Conservation (phyloP, 352 stramenopile species). For the Globisporangium middletonii region DNA sequence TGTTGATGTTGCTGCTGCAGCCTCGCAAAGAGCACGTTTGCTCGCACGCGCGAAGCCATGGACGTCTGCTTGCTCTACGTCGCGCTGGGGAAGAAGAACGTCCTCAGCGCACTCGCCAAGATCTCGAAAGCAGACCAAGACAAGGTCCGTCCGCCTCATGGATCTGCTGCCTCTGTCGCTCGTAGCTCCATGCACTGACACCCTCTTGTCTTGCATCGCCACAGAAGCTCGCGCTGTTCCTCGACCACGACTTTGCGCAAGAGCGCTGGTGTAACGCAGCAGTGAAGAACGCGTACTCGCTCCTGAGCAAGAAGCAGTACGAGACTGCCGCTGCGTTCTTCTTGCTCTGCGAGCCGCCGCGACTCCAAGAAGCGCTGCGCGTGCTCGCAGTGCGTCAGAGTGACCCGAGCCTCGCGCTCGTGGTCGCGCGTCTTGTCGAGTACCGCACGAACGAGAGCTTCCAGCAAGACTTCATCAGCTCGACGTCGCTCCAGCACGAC, state of each 20-base stretch:
- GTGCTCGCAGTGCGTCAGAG: constrained; percentile 82
- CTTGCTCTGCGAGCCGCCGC: constrained; percentile 88
- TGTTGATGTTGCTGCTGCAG: constrained; percentile 14
- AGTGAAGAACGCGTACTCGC: constrained; percentile 94
- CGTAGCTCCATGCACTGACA: no score
- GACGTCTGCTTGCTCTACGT: constrained; percentile 70
- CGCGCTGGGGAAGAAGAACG: constrained; percentile 74
- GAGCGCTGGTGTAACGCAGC: constrained; percentile 83
- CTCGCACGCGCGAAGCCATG: constrained; percentile 64
- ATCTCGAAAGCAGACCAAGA: constrained; percentile 64
- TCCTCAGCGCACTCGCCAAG: constrained; percentile 67
- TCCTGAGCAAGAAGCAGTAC: constrained; percentile 93
- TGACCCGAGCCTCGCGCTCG: constrained; percentile 87
- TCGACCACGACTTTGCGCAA: constrained; percentile 78
- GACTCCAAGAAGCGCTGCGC: constrained; percentile 89
- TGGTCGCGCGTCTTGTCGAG: constrained; percentile 87
- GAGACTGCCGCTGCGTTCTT: constrained; percentile 89
- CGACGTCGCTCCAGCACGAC: constrained; percentile 25
- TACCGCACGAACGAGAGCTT: constrained; percentile 46
- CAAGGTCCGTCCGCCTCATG: constrained; percentile 30
- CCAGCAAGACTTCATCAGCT: constrained; percentile 48
- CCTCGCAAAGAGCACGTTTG: constrained; percentile 65
- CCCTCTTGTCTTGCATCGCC: no score
- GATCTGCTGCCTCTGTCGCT: no score
- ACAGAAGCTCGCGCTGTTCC: constrained; percentile 66